Conservation (phyloP, 306 rosid species). For the Lathyrus oleraceus region DNA sequence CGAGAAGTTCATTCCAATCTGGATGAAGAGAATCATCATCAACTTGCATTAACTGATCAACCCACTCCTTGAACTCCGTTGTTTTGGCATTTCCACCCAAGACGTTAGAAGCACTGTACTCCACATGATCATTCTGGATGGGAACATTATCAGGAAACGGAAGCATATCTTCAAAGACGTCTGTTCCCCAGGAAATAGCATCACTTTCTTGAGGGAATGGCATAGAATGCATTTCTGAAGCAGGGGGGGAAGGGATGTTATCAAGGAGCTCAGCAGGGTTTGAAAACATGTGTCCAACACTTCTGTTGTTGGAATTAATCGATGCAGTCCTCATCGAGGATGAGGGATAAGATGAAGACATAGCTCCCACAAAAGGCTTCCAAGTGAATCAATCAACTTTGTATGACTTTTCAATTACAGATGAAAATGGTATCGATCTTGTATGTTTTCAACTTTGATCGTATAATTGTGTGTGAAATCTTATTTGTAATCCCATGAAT, state of each 20-base stretch:
- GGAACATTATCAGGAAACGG: constrained; percentile 50
- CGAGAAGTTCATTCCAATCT: no score
- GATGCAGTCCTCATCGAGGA: constrained; percentile 46
- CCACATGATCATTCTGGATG: no score
- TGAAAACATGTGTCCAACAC: constrained; percentile 50
- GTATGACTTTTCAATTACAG: constrained; percentile 32
- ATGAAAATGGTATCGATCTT: no score
- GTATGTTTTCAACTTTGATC: no score
- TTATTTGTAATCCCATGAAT: no score
- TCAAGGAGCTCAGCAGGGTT: constrained; percentile 43
- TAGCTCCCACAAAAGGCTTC: constrained; percentile 33
- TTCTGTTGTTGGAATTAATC: constrained; percentile 41
- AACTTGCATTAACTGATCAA: no score
- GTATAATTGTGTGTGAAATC: no score
- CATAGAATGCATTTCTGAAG: constrained; percentile 49
- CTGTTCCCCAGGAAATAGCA: constrained; percentile 63
- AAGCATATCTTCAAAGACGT: constrained; percentile 56
- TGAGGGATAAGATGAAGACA: constrained; percentile 55
- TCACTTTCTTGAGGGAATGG: constrained; percentile 43
- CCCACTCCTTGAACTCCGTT: no score
- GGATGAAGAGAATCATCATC: no score
- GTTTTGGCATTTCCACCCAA: no score
- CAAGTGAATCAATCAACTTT: constrained; percentile 33
- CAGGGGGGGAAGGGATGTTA: constrained; percentile 37
- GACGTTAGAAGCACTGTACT: no score